Evolutionary conservation across 2,329 filamentous ascomycete species (phyloP).

Genomic region (Diplocarpon rosae): DNA sequence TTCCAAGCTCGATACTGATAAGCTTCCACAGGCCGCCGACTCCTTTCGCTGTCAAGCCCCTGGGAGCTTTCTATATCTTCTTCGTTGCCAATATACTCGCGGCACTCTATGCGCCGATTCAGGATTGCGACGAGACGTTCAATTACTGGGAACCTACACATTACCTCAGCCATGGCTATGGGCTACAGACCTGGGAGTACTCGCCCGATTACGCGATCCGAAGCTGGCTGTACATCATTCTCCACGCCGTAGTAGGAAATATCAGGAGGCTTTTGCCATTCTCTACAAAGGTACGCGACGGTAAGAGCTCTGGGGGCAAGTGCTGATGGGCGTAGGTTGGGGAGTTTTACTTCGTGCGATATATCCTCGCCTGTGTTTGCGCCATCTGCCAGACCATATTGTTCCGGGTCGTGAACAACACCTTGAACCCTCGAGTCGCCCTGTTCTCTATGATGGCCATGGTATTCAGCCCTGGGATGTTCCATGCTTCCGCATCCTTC

Average conservation of each 20-base stretch:
- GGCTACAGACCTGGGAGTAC: constrained; percentile 97
- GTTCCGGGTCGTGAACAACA: constrained; percentile 65
- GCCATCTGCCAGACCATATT: constrained; percentile 73
- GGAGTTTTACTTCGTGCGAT: constrained; percentile 84
- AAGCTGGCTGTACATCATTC: constrained; percentile 79
- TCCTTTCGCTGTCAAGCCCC: constrained; percentile 56
- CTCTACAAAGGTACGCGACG: constrained; percentile 41
- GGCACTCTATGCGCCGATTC: constrained; percentile 77
- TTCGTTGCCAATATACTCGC: constrained; percentile 62
- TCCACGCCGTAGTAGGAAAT: constrained; percentile 67
- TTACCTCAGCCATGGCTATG: constrained; percentile 85
- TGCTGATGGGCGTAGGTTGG: constrained; percentile 33
- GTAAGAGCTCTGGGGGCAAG: background rate
- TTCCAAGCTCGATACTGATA: constrained; percentile 1
- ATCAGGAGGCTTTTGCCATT: constrained; percentile 52
- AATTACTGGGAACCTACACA: constrained; percentile 99
- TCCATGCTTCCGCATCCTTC: constrained; percentile 78
- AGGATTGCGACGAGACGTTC: constrained; percentile 97
- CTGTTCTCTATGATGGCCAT: constrained; percentile 72
- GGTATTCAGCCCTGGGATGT: constrained; percentile 79
- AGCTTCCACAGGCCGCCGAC: constrained; percentile 30
- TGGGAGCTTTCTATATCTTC: constrained; percentile 72
- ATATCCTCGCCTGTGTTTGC: constrained; percentile 62
- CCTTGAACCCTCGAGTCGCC: constrained; percentile 72
- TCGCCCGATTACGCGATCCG: constrained; percentile 89